Percentiles rank a stretch among this genome's conserved stretches.
phyloP scores from a whole-genome alignment of 371 early-diverging fungal genomes.

The Ordospora colligata region DNA sequence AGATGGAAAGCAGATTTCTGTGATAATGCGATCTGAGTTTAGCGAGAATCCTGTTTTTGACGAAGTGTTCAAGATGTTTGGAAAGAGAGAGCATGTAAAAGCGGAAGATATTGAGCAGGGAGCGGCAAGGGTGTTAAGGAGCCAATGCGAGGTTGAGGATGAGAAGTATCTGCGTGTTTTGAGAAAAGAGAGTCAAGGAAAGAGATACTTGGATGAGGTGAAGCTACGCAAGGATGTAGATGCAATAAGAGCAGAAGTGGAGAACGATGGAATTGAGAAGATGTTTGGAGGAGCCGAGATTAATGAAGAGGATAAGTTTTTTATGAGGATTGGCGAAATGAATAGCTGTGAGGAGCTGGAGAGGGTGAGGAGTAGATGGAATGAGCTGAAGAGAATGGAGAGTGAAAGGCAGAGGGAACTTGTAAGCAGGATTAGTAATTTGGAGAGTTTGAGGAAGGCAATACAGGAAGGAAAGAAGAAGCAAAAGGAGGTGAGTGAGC shows the following conservation, averaged over 20 bases:
- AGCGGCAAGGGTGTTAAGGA: neutral
- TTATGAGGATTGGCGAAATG: neutral
- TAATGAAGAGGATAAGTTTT: neutral
- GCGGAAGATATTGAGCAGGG: neutral
- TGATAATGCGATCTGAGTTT: neutral
- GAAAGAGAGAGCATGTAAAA: neutral
- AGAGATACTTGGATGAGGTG: neutral
- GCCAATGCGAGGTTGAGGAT: neutral
- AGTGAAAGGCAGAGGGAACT: neutral
- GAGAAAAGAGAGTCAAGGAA: neutral
- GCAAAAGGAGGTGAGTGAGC: neutral
- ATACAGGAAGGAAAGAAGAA: neutral
- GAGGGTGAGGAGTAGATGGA: neutral
- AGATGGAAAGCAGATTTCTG: neutral
- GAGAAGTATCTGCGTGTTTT: neutral
- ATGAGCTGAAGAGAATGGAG: neutral
- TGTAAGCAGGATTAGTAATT: neutral
- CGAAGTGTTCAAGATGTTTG: neutral
- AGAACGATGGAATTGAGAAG: neutral
- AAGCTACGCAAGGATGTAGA: neutral
- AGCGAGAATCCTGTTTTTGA: neutral
- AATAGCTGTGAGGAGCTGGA: neutral
- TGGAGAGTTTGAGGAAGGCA: neutral
- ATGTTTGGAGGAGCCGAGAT: neutral
- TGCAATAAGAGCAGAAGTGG: neutral